phyloP scores from a whole-genome alignment of 495 filamentous ascomycete species.

The Penicillium ochrochloron region DNA sequence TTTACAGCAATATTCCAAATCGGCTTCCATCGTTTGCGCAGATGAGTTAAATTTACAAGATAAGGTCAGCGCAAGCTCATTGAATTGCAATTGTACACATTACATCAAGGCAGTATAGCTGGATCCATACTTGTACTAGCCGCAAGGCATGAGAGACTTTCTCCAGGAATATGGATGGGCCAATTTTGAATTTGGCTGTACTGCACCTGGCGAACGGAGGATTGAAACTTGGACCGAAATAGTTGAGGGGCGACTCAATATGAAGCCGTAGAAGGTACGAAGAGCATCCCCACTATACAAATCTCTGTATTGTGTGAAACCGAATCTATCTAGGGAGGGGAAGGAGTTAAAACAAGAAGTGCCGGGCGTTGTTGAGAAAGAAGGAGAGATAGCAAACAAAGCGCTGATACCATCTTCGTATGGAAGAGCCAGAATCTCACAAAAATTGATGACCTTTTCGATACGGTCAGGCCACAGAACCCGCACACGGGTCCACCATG shows the following conservation, averaged over 20 bases:
- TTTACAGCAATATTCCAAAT: too few species aligned
- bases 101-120: too few species aligned
- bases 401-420: background rate
- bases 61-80: too few species aligned
- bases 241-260: background rate
- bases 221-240: background rate
- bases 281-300: background rate
- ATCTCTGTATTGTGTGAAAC: background rate
- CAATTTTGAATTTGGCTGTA: too few species aligned
- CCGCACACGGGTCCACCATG: background rate
- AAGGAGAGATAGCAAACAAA: background rate
- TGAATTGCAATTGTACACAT: too few species aligned
- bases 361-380: background rate
- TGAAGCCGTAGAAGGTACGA: background rate
- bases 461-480: background rate
- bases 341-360: background rate
- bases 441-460: background rate
- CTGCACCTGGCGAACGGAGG: background rate
- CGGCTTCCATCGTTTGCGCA: too few species aligned
- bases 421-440: background rate
- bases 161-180: too few species aligned
- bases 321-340: background rate
- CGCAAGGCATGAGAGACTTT: too few species aligned
- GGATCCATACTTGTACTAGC: too few species aligned
- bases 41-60: too few species aligned